Conservation (phyloP, 129 eudicot species). For the Deinandra increscens region DNA sequence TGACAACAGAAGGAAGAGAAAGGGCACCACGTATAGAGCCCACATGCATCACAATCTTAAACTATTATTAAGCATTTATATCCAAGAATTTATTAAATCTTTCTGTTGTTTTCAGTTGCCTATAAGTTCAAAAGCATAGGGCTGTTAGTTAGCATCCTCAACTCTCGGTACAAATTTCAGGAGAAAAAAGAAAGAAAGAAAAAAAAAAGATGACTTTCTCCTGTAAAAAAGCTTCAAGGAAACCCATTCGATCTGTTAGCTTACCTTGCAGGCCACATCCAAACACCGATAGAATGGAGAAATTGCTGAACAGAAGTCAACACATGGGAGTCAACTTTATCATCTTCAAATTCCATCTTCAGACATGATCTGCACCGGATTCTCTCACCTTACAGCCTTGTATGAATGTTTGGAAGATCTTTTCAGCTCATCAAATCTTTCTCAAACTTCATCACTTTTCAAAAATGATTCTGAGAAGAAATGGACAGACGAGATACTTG, state of each 20-base stretch:
- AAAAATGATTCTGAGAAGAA: slow-evolving; percentile 21
- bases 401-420: slow-evolving; percentile 38
- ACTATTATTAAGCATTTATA: not conserved
- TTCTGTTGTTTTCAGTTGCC: not conserved
- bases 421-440: slow-evolving; percentile 15
- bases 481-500: slow-evolving; percentile 31
- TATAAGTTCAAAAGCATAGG: slow-evolving; percentile 12
- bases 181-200: no score
- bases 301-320: slow-evolving; percentile 29
- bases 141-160: no score
- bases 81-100: not conserved
- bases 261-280: slow-evolving; percentile 45
- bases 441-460: slow-evolving; percentile 21
- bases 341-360: slow-evolving; percentile 16
- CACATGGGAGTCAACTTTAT: slow-evolving; percentile 24
- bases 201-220: slow-evolving; percentile 26
- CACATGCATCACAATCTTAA: slow-evolving; percentile 9
- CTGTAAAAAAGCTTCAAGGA: slow-evolving; percentile 16
- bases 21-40: slow-evolving; percentile 13
- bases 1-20: not conserved
- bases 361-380: slow-evolving; percentile 28
- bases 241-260: no score
- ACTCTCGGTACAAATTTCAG: not conserved
- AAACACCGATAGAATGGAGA: slow-evolving; percentile 17
- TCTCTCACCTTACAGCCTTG: slow-evolving; percentile 29